Base-by-base conservation (phyloP, 176 grass and related monocot species). In the Eremochloa ophiuroides region DNA sequence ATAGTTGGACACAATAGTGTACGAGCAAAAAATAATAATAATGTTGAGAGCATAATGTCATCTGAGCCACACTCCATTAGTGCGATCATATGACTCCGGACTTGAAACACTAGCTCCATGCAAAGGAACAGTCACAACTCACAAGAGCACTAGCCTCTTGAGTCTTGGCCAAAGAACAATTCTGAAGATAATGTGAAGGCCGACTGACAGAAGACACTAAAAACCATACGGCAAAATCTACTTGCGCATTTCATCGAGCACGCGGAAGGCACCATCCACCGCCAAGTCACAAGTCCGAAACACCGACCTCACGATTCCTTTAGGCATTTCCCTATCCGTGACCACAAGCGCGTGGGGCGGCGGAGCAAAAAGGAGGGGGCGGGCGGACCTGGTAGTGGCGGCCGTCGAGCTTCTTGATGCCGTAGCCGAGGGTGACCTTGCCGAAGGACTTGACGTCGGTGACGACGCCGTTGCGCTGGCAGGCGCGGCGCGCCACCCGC, bases 391-490 rank as follows among this genome's bases (percentile, higher is more conserved):
- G 80, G 79, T 30, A 99, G 69, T 99, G 88, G 47, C 90, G 84
- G 14, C 96, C 90, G 68, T 99, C 88, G 59, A 89, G 85, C 86
- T 99, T 95, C 84, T 79, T 91, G 84, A 99, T 98, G 37, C 93
- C 91, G 50, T 95, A 90, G 2, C 81, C 96, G 33, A 99, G 91
- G 25, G 81, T 75, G 37, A 95, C 33, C 5, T 78, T 89, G 47
- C 96, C 91, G 25, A 99, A 99, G n/a, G 93, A 95, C 73, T 95
- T 93, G 82, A 99, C 26, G 50, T 95, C 88, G 40, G 90, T 98
- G 82, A 93, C 27, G 81, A 93, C 88, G 50, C 95, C 95, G 59
- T 94, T 98, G 56, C 92, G 90, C 86, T 94, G 84, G 86, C 76
- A 91, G 43, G 79, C 90, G 22, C 88, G 85, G 25, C 48, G 77